Base-by-base conservation (phyloP, 306 rosid species). In the Echinosophora koreensis region DNA sequence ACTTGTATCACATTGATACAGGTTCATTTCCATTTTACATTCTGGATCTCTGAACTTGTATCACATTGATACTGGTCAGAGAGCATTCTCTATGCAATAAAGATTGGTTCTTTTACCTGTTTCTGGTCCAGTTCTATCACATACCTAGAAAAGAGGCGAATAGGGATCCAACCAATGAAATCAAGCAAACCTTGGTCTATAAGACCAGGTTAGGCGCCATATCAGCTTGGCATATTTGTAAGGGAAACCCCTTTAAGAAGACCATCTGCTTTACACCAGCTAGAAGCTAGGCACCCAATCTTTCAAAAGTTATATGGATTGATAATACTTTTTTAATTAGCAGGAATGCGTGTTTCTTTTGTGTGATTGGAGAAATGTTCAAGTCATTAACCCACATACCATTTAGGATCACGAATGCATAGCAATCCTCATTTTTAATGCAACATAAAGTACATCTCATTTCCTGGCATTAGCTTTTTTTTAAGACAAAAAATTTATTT, bases 301-400 rank as follows among this genome's bases (percentile, higher is more conserved):
- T 11, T 54, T 28, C 59, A 41, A 52, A 54, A 41, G 69, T 72
- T 72, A 72, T 42, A 59, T 59, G 77, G 39, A 59, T n/a, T 60
- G 70, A 49, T 22, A 14, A 30, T 14, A 78, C 38, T 59, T 41
- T 66, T 47, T 38, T 58, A 30, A 61, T 32, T 41, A 41, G 49
- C 39, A 6, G 41, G 35, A 37, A 44, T 18, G 28, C 27, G 18
- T 15, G 42, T 73, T 76, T 73, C 57, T 3, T 30, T 4, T 6
- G 14, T 44, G 50, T 11, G 14, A 3, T 44, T 9, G 50, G 80
- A 68, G 61, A 60, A 68, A 54, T 64, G 34, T 67, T 42, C 41
- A 49, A 67, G 13, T 46, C 69, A 1, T 61, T 64, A 71, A 54
- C 78, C 42, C 37, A 15, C 76, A 39, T 27, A 49, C 27, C 17